These are phyloP conservation scores for Xylariaceae sp. DNA, from an alignment of 2,329 filamentous ascomycete species.

Conservation along the genomic window DNA sequence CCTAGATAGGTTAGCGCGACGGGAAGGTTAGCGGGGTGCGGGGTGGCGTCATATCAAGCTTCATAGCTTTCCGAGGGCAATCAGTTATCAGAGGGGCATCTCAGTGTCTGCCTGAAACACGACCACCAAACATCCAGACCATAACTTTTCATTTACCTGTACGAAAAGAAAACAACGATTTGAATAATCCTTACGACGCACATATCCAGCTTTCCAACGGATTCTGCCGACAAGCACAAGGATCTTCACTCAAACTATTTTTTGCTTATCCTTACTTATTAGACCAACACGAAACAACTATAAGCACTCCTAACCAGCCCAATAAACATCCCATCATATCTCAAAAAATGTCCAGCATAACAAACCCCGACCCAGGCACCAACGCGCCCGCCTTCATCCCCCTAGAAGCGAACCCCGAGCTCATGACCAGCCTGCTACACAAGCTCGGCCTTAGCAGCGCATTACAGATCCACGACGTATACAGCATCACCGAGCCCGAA, in stretches of 20 bases:
- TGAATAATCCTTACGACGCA: no score
- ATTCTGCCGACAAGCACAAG: no score
- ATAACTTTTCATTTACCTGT: no score
- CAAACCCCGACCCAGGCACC: slow-evolving; percentile 48
- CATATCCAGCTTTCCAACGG: no score
- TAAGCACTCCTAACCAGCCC: background rate
- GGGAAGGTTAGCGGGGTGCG: slow-evolving; percentile 3
- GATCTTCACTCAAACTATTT: no score
- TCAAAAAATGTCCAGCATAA: slow-evolving; percentile 28
- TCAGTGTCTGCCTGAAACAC: no score
- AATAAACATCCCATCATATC: slow-evolving; percentile 21
- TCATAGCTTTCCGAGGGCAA: no score
- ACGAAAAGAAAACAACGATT: no score
- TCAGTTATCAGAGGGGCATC: no score
- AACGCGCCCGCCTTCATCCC: slow-evolving; percentile 59
- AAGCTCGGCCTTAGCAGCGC: slow-evolving; percentile 81
- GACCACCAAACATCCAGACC: no score
- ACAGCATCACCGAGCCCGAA: slow-evolving; percentile 84
- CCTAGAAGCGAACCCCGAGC: slow-evolving; percentile 79
- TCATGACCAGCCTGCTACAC: slow-evolving; percentile 84
- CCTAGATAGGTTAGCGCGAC: no score
- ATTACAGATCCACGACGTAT: slow-evolving; percentile 88
- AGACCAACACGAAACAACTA: background rate
- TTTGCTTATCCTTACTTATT: no score
- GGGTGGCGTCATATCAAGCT: slow-evolving; percentile 17